phyloP scores from a whole-genome alignment of 768 basidiomycete species.

The Calocera cornea region DNA sequence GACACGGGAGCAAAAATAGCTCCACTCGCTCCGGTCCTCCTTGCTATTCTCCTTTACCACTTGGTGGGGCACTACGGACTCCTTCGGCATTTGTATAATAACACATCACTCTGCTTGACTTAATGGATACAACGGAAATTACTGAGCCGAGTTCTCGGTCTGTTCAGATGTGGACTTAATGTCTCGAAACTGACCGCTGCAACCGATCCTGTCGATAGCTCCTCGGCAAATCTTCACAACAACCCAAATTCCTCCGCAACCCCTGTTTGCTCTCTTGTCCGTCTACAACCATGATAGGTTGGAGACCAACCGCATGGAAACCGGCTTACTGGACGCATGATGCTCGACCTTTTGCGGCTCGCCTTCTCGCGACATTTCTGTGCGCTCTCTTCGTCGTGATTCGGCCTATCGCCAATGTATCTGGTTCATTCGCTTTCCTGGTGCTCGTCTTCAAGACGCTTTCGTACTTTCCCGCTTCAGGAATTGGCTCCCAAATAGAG shows the following conservation, averaged over 20 bases:
- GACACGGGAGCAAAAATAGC: background rate
- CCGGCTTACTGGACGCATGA: background rate
- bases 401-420: background rate
- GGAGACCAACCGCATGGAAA: background rate
- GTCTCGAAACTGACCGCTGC: background rate
- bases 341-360: background rate
- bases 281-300: background rate
- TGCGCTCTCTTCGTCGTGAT: background rate
- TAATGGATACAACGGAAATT: too few species aligned
- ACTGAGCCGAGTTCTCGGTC: too few species aligned
- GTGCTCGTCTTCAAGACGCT: background rate
- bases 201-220: background rate
- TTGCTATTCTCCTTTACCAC: background rate
- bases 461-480: background rate
- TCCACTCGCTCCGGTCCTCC: background rate
- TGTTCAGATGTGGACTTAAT: background rate
- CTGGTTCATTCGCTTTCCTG: background rate
- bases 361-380: background rate
- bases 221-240: background rate
- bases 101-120: background rate
- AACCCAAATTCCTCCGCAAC: background rate
- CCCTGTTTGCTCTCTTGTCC: background rate
- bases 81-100: background rate
- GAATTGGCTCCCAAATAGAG: background rate
- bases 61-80: background rate